Conservation (phyloP, 2,329 filamentous ascomycete species). For the Ophiostoma piceae region DNA sequence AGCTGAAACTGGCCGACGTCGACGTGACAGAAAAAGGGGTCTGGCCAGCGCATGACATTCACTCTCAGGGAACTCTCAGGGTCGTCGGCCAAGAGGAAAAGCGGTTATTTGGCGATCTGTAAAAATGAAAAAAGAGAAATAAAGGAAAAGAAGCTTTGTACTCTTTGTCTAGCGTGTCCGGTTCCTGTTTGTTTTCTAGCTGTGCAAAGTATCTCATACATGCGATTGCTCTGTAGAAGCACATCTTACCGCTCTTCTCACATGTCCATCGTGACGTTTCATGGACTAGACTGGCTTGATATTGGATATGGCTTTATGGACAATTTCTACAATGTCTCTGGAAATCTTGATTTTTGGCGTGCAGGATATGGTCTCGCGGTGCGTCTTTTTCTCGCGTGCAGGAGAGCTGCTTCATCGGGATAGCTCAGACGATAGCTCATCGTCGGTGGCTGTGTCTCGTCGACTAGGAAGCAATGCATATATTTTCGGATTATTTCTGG, state of each 20-base stretch:
- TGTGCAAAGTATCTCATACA: no score
- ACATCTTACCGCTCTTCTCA: not conserved
- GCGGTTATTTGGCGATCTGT: not conserved
- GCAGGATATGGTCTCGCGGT: not conserved
- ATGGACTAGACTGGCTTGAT: not conserved
- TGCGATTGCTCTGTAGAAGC: no score
- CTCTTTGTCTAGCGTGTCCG: not conserved
- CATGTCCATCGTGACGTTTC: not conserved
- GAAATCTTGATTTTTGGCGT: not conserved
- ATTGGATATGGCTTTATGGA: no score
- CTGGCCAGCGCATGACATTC: no score
- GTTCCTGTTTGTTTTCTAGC: not conserved
- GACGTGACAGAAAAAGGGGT: no score
- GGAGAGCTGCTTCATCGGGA: not conserved
- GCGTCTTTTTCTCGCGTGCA: not conserved
- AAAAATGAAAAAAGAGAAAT: not conserved
- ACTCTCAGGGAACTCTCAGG: no score
- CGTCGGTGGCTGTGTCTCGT: not conserved
- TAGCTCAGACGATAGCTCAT: not conserved
- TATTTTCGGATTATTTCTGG: not conserved
- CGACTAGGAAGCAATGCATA: not conserved
- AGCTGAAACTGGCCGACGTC: no score
- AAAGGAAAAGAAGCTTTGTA: not conserved
- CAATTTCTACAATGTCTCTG: not conserved
- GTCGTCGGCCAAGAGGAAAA: no score